phyloP scores from a whole-genome alignment of 2,329 filamentous ascomycete genomes.

The Penicillium brevicompactum region DNA sequence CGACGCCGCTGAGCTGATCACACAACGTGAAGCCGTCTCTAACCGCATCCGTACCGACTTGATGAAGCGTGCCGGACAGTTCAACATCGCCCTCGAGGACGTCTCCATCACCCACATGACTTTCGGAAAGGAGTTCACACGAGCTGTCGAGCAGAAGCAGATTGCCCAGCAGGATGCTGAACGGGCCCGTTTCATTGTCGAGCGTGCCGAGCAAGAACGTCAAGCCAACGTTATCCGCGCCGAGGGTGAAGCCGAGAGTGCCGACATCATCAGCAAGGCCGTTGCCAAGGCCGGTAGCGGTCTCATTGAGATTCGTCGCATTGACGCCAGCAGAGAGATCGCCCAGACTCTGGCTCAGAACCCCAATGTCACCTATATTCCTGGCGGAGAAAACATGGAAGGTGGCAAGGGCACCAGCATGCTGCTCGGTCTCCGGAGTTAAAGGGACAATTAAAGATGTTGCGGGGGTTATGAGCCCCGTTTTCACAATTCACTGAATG shows the following conservation, averaged over 20 bases:
- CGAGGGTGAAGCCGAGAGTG: conserved; percentile 95
- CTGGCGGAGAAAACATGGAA: conserved; percentile 64
- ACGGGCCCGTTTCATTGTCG: conserved; percentile 95
- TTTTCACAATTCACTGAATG: conserved; percentile 17
- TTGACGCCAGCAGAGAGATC: conserved; percentile 95
- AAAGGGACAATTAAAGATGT: conserved; percentile 22
- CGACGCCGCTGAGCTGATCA: conserved; percentile 97
- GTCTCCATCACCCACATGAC: conserved; percentile 99
- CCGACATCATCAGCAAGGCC: conserved; percentile 91
- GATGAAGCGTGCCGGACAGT: conserved; percentile 88
- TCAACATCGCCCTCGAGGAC: conserved; percentile 98
- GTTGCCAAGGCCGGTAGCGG: conserved; percentile 93
- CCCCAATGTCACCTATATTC: conserved; percentile 94
- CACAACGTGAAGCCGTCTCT: conserved; percentile 94
- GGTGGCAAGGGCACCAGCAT: conserved; percentile 67
- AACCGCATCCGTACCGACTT: conserved; percentile 92
- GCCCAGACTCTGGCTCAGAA: conserved; percentile 85
- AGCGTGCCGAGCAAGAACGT: conserved; percentile 97
- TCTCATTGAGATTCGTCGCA: conserved; percentile 91
- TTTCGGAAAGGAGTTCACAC: conserved; percentile 98
- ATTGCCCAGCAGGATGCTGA: conserved; percentile 99
- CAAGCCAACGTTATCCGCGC: conserved; percentile 98
- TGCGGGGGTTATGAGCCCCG: conserved; percentile 10
- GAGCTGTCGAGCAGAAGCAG: conserved; percentile 99
- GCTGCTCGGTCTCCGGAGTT: conserved; percentile 66